These are phyloP conservation scores for Phytophthora fragariaefolia DNA, from an alignment of 352 stramenopile genomes.

Conservation along the genomic window DNA sequence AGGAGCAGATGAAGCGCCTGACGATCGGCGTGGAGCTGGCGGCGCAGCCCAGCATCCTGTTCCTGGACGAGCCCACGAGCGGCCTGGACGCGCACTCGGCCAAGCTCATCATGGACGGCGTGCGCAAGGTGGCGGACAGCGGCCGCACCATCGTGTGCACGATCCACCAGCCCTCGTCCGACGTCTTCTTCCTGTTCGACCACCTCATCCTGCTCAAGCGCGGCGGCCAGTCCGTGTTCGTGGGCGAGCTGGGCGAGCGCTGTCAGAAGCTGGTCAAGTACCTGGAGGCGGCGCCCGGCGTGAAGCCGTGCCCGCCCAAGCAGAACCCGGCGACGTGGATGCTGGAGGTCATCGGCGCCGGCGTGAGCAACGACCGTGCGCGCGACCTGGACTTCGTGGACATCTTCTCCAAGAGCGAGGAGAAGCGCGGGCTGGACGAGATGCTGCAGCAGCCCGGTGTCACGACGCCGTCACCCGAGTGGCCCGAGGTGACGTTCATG, in stretches of 20 bases:
- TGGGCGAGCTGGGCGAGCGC: slow-evolving; percentile 69
- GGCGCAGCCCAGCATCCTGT: slow-evolving; percentile 69
- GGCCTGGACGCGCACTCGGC: slow-evolving; percentile 83
- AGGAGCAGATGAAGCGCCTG: slow-evolving; percentile 52
- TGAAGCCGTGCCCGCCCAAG: slow-evolving; percentile 41
- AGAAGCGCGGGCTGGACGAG: slow-evolving; percentile 21
- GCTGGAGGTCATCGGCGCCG: slow-evolving; percentile 10
- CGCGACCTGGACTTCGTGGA: slow-evolving; percentile 36
- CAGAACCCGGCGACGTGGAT: slow-evolving; percentile 36
- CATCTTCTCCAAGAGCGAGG: slow-evolving; percentile 34
- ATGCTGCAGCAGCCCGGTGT: slow-evolving; percentile 25
- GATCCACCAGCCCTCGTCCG: slow-evolving; percentile 4
- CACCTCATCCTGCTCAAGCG: slow-evolving; percentile 68
- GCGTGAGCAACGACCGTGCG: slow-evolving; percentile 78
- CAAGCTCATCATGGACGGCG: slow-evolving; percentile 74
- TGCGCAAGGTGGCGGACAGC: slow-evolving; percentile 74
- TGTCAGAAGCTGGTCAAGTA: slow-evolving; percentile 34
- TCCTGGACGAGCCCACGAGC: slow-evolving; percentile 72
- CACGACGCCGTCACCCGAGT: slow-evolving; percentile 7
- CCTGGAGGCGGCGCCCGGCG: slow-evolving; percentile 37
- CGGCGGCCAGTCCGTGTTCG: slow-evolving; percentile 69
- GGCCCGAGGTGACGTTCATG: slow-evolving; percentile 32
- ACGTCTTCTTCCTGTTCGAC: slow-evolving; percentile 87
- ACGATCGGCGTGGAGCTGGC: slow-evolving; percentile 89
- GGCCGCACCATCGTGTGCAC: slow-evolving; percentile 42